Evolutionary conservation across 202 grass and related monocot genomes (phyloP).

Genomic region (Panicum hallii): DNA sequence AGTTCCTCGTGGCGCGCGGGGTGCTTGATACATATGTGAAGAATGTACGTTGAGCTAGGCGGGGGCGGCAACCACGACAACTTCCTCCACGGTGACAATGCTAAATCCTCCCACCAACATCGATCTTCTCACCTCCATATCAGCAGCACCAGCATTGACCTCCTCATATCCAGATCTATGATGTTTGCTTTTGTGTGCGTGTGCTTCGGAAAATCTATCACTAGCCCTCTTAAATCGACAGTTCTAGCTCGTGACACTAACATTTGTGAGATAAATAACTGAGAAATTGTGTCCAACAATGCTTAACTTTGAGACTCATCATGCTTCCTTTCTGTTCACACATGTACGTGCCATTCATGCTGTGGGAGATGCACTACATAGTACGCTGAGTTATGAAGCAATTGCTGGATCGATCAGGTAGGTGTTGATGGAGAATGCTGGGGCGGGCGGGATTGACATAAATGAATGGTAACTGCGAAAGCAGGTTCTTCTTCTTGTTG

Average conservation of each 20-base stretch:
- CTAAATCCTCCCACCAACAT: too few species aligned
- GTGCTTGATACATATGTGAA: too few species aligned
- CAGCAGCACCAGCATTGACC: too few species aligned
- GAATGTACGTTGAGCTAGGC: too few species aligned
- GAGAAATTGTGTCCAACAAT: not conserved
- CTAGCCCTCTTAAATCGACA: too few species aligned
- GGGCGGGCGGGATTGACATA: constrained; percentile 12
- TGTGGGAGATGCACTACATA: not conserved
- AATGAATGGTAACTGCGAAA: constrained; percentile 15
- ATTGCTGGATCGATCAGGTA: not conserved
- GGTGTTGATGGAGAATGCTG: not conserved
- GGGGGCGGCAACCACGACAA: too few species aligned
- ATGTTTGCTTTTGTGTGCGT: too few species aligned
- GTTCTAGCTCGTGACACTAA: not conserved
- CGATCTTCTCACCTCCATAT: too few species aligned
- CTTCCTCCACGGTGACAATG: too few species aligned
- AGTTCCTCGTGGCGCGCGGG: too few species aligned
- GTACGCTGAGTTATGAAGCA: not conserved
- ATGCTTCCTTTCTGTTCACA: not conserved
- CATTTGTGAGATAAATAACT: not conserved
- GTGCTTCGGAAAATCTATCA: too few species aligned
- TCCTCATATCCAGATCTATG: too few species aligned
- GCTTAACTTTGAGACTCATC: not conserved
- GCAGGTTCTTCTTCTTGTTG: constrained; percentile 52
- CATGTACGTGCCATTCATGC: not conserved